Conservation (phyloP, 441 rosid species). For the Gossypium gossypioides region DNA sequence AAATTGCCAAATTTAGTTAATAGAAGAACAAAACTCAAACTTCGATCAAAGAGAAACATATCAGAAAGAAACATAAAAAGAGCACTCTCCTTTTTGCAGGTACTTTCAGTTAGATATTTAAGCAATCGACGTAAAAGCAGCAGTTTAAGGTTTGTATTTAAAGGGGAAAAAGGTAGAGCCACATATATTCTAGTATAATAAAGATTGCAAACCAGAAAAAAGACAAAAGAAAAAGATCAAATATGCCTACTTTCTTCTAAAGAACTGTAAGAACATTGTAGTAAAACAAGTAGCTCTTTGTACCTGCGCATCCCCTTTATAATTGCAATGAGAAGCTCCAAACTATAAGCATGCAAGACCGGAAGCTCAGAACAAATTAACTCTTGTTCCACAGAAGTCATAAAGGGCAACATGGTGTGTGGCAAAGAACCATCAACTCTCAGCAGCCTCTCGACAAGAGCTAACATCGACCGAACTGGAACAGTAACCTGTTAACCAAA, state of each 20-base stretch:
- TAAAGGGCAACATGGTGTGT: conserved; percentile 32
- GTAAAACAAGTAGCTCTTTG: background rate
- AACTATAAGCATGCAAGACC: conserved; percentile 43
- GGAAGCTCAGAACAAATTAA: conserved; percentile 75
- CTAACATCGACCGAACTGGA: conserved; percentile 54
- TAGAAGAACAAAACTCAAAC: background rate
- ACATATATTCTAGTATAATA: background rate
- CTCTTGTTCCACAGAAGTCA: conserved; percentile 64
- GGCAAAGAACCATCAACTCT: conserved; percentile 69
- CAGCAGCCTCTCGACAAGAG: conserved; percentile 71
- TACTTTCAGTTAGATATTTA: background rate
- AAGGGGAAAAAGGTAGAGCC: background rate
- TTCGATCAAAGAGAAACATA: background rate
- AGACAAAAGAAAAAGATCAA: background rate
- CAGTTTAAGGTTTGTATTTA: background rate
- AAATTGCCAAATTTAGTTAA: background rate
- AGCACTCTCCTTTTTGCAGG: background rate
- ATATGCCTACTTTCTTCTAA: background rate
- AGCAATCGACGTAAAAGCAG: background rate
- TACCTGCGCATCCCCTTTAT: conserved; percentile 70
- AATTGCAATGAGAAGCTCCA: conserved; percentile 57
- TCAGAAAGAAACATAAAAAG: background rate
- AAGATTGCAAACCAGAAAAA: background rate
- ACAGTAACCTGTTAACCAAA: conserved; percentile 40
- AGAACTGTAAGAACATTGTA: background rate